These are phyloP conservation scores for Saturnispora zaruensis DNA, from an alignment of 805 yeast genomes.

Conservation along the genomic window DNA sequence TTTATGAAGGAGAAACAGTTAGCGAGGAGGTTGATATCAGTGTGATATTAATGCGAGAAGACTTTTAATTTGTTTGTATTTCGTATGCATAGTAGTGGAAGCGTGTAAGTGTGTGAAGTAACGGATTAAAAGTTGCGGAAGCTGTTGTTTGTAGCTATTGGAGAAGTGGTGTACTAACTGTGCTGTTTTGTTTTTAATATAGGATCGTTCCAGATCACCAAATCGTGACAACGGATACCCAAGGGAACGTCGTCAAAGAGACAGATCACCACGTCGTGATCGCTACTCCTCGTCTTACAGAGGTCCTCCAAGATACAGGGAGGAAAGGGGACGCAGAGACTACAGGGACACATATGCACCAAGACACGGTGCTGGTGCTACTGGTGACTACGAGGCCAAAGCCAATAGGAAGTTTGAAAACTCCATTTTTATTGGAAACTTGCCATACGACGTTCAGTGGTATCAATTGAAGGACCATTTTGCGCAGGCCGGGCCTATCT, in stretches of 20 bases:
- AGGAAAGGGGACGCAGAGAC: constrained; percentile 20
- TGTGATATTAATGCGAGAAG: not conserved
- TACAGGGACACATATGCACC: constrained; percentile 11
- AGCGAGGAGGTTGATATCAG: not conserved
- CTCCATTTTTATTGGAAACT: constrained; percentile 65
- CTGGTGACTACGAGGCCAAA: constrained; percentile 30
- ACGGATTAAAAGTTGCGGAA: not conserved
- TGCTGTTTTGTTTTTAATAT: not conserved
- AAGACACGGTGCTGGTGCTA: not conserved
- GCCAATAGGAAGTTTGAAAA: constrained; percentile 54
- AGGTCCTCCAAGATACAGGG: constrained; percentile 16
- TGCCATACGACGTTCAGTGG: constrained; percentile 57
- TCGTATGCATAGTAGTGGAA: not conserved
- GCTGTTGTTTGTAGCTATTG: not conserved
- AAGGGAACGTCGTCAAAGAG: constrained; percentile 19
- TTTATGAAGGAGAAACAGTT: not conserved
- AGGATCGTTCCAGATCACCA: constrained; percentile 28
- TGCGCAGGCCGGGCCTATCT: constrained; percentile 52
- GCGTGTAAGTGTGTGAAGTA: not conserved
- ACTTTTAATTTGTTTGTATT: not conserved
- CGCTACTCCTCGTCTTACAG: constrained; percentile 6
- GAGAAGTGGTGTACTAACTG: not conserved
- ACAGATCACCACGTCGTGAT: constrained; percentile 11
- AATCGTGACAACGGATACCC: constrained; percentile 20
- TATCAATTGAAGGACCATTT: constrained; percentile 53